Evolutionary conservation across 768 basidiomycete species (phyloP).

Genomic region (Fistulinella prunicolor): DNA sequence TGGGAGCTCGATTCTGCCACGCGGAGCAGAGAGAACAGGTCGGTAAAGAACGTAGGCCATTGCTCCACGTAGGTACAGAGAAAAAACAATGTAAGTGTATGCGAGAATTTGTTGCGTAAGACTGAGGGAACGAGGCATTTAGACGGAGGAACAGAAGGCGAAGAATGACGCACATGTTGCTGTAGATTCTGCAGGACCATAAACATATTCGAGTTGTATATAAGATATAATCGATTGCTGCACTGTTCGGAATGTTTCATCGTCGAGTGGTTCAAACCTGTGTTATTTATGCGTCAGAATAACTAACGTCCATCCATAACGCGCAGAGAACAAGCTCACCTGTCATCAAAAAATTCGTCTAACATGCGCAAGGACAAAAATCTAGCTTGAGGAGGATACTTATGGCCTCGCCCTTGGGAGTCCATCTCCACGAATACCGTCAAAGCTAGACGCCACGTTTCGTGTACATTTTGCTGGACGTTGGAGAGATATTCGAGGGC

Average conservation of each 20-base stretch:
- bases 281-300: constrained; percentile 11
- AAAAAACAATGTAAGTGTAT: constrained; percentile 86
- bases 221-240: constrained; percentile 79
- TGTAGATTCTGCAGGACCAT: constrained; percentile 78
- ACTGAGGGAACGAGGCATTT: constrained; percentile 43
- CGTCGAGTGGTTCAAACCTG: constrained; percentile 66
- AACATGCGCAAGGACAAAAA: constrained; percentile 79
- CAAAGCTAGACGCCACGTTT: constrained; percentile 80
- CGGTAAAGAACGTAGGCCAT: constrained; percentile 83
- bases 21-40: constrained; percentile 72
- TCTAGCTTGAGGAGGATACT: constrained; percentile 67
- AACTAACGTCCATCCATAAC: neutral
- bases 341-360: constrained; percentile 79
- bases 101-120: constrained; percentile 92
- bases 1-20: constrained; percentile 53
- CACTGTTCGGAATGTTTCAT: constrained; percentile 64
- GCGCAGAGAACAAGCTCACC: constrained; percentile 48
- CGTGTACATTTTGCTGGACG: constrained; percentile 71
- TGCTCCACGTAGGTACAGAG: constrained; percentile 82
- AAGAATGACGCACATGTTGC: constrained; percentile 67
- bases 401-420: constrained; percentile 53
- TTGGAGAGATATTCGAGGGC: constrained; percentile 80
- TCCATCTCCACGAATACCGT: constrained; percentile 65
- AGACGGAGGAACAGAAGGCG: neutral
- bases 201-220: constrained; percentile 84